Evolutionary conservation across 192 early-diverging fungal genomes (phyloP).

Genomic region (Geranomyces variabilis): DNA sequence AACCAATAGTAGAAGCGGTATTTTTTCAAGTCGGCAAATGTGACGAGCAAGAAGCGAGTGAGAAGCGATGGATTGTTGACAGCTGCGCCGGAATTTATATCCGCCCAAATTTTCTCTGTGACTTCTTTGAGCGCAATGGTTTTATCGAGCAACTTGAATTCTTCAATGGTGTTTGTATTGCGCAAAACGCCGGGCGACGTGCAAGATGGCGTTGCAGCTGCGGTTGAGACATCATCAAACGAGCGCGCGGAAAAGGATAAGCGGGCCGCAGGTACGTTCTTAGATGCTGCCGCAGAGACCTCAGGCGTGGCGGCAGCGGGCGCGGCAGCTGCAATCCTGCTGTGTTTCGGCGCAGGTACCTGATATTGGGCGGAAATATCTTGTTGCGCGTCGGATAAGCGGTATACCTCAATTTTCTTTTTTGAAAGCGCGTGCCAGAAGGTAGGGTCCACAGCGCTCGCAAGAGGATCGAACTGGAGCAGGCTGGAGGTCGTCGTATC

Average conservation of each 20-base stretch:
- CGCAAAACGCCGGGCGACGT: slow-evolving; percentile 59
- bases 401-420: slow-evolving; percentile 82
- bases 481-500: slow-evolving; percentile 13
- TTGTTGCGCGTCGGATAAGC: slow-evolving; percentile 69
- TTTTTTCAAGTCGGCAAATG: slow-evolving; percentile 97
- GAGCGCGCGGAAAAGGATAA: slow-evolving; percentile 64
- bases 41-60: slow-evolving; percentile 74
- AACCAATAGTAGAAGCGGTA: slow-evolving; percentile 96
- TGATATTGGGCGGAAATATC: slow-evolving; percentile 68
- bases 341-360: slow-evolving; percentile 5
- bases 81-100: slow-evolving; percentile 69
- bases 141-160: slow-evolving; percentile 85
- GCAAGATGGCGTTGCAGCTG: background rate
- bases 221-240: slow-evolving; percentile 41
- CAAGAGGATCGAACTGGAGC: slow-evolving; percentile 84
- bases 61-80: slow-evolving; percentile 67
- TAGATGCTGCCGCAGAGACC: slow-evolving; percentile 3
- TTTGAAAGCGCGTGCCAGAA: slow-evolving; percentile 85
- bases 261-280: slow-evolving; percentile 47
- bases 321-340: background rate
- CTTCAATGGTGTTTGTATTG: slow-evolving; percentile 96
- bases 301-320: background rate
- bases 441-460: slow-evolving; percentile 81
- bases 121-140: slow-evolving; percentile 60
- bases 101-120: slow-evolving; percentile 72